These are phyloP conservation scores for Blastobotrys parvus DNA, from an alignment of 805 yeast species.

Conservation along the genomic window DNA sequence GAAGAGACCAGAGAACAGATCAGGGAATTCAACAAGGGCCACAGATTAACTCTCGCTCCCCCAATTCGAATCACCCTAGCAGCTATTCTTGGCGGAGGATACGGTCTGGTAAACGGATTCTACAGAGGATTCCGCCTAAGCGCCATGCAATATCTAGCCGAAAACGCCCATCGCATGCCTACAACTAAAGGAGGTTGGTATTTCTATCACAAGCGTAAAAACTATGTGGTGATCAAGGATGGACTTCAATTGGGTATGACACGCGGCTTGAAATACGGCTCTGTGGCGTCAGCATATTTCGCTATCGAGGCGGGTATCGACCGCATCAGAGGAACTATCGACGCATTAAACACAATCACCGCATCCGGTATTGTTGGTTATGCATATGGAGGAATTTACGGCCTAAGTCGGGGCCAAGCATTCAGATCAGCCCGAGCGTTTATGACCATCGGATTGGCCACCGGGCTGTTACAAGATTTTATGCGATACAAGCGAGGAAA, in stretches of 20 bases:
- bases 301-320: slow-evolving; percentile 59
- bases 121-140: slow-evolving; percentile 48
- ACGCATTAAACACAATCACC: slow-evolving; percentile 53
- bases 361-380: slow-evolving; percentile 48
- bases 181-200: slow-evolving; percentile 77
- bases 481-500: slow-evolving; percentile 53
- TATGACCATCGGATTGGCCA: slow-evolving; percentile 45
- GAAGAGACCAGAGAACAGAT: not conserved
- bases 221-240: slow-evolving; percentile 56
- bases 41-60: slow-evolving; percentile 14
- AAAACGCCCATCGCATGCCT: slow-evolving; percentile 78
- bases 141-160: slow-evolving; percentile 58
- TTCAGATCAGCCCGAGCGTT: slow-evolving; percentile 39
- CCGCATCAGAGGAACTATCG: slow-evolving; percentile 41
- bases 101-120: slow-evolving; percentile 40
- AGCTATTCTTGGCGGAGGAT: slow-evolving; percentile 9
- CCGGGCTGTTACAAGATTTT: slow-evolving; percentile 63
- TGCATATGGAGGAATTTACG: slow-evolving; percentile 39
- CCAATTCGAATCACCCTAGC: slow-evolving; percentile 13
- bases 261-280: slow-evolving; percentile 35
- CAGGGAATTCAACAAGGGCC: not conserved
- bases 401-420: slow-evolving; percentile 24
- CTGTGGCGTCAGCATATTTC: slow-evolving; percentile 43
- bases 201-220: slow-evolving; percentile 75
- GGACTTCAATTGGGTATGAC: slow-evolving; percentile 45